phyloP scores from a whole-genome alignment of 2,329 filamentous ascomycete genomes.

The Onygenales sp. region DNA sequence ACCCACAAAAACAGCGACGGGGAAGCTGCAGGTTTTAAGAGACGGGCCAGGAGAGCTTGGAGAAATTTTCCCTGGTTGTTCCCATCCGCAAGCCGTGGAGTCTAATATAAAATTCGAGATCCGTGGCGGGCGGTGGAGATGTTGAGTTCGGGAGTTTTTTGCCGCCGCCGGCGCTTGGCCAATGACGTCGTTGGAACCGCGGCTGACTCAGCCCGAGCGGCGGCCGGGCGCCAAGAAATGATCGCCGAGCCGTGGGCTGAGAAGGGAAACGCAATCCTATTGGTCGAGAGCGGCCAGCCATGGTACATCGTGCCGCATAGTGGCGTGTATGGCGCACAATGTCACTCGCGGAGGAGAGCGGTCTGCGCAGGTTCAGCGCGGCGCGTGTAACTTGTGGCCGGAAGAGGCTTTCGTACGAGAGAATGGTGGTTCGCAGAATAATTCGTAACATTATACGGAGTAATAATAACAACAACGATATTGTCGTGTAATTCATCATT shows the following conservation, averaged over 20 bases:
- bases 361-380: no score
- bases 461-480: no score
- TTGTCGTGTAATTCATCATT: no score
- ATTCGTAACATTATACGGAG: no score
- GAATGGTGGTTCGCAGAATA: no score
- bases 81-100: no score
- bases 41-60: no score
- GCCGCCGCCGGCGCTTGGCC: not conserved
- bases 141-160: not conserved
- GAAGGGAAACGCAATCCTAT: not conserved
- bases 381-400: no score
- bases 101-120: not conserved
- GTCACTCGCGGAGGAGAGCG: not conserved
- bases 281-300: not conserved
- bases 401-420: no score
- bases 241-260: not conserved
- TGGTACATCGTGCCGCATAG: not conserved
- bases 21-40: no score
- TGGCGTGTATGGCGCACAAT: not conserved
- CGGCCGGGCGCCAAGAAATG: not conserved
- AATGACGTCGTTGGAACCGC: not conserved
- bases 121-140: not conserved
- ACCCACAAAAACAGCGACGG: no score
- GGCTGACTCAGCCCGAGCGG: not conserved
- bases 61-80: no score